Conservation (phyloP, 2,329 filamentous ascomycete genomes). For the Diaporthe caulivora region DNA sequence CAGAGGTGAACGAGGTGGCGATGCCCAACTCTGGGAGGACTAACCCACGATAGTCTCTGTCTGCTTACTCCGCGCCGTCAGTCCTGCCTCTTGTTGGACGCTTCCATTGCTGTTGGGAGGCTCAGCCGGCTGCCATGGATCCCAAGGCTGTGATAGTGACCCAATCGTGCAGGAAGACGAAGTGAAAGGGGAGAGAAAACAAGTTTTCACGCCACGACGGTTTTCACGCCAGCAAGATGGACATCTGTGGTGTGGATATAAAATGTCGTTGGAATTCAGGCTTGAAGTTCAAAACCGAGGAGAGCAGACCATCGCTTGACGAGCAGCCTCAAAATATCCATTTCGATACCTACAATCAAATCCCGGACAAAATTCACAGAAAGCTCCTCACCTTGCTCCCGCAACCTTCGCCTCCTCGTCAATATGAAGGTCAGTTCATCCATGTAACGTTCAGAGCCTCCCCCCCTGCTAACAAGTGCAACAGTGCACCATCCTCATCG, state of each 20-base stretch:
- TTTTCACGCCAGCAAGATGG: neutral
- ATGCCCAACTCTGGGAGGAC: neutral
- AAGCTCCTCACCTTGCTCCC: neutral
- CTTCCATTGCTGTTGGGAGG: neutral
- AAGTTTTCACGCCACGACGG: neutral
- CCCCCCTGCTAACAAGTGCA: neutral
- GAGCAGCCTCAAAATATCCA: no score
- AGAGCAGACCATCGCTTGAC: neutral
- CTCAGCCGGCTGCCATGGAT: neutral
- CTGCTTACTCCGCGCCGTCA: neutral
- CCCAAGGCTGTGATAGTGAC: neutral
- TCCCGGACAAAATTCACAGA: neutral
- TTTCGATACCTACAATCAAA: no score
- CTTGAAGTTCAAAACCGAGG: neutral
- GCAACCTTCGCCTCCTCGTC: no score
- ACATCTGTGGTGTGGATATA: neutral
- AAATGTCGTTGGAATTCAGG: neutral
- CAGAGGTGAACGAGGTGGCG: neutral
- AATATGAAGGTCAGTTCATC: constrained; percentile 15
- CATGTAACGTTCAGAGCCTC: neutral
- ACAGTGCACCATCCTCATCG: constrained; percentile 1
- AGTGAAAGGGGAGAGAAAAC: neutral
- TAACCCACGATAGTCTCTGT: neutral
- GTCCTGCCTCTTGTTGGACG: neutral
- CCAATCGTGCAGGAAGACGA: neutral